Evolutionary conservation across 2,329 filamentous ascomycete species (phyloP).

Genomic region (Fusarium ramigenum): DNA sequence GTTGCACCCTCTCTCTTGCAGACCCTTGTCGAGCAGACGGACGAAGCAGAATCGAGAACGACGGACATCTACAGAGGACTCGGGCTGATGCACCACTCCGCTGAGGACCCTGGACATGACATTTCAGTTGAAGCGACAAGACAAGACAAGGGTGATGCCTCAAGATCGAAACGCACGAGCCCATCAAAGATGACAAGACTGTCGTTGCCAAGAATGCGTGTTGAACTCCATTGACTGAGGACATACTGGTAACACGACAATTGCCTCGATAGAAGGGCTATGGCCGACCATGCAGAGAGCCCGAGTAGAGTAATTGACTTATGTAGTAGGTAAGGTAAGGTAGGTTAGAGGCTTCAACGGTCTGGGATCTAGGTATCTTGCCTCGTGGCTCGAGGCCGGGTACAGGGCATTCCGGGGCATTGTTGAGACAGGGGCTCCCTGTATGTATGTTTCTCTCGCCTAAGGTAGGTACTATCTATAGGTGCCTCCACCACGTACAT

Average conservation of each 20-base stretch:
- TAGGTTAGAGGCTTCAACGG: constrained; percentile 7
- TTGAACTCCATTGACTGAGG: background rate
- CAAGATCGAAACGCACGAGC: constrained; percentile 34
- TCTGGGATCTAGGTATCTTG: constrained; percentile 13
- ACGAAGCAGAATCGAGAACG: constrained; percentile 18
- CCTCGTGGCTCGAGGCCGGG: constrained; percentile 32
- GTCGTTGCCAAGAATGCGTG: background rate
- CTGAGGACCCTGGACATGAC: constrained; percentile 24
- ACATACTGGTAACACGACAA: background rate
- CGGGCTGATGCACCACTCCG: constrained; percentile 4
- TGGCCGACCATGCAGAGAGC: background rate
- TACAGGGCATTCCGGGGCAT: constrained; percentile 30
- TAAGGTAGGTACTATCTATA: background rate
- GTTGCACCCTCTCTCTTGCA: constrained; percentile 19
- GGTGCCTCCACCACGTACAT: background rate
- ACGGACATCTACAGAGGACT: background rate
- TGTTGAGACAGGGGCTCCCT: constrained; percentile 23
- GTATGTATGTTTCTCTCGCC: constrained; percentile 9
- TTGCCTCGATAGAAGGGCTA: background rate
- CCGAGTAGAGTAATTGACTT: no score
- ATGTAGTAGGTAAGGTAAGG: no score
- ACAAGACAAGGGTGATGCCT: constrained; percentile 24
- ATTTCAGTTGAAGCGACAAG: constrained; percentile 29
- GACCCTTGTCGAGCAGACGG: constrained; percentile 25
- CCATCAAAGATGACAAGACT: constrained; percentile 3